phyloP scores from a whole-genome alignment of 2,329 filamentous ascomycete genomes.

The Colletotrichum tropicicola region DNA sequence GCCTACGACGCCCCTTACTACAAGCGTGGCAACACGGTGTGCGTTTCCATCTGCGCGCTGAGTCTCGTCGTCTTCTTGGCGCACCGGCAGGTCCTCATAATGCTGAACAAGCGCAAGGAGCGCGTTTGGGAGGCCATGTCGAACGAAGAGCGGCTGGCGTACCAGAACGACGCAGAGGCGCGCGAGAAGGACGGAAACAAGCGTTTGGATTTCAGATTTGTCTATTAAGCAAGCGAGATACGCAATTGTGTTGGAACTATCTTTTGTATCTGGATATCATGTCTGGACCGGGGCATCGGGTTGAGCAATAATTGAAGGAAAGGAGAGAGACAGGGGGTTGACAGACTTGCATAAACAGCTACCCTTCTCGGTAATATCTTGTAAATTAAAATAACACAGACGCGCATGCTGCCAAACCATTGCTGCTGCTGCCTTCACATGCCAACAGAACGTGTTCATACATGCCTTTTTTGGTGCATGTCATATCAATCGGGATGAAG shows the following conservation, averaged over 20 bases:
- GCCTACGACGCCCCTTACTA: slow-evolving; percentile 63
- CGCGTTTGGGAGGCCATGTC: slow-evolving; percentile 48
- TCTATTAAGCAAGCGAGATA: slow-evolving; percentile 15
- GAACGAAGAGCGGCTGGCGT: slow-evolving; percentile 45
- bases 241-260: background rate
- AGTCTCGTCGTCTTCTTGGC: slow-evolving; percentile 58
- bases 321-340: background rate
- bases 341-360: background rate
- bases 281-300: too few relatives aligned
- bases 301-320: too few relatives aligned
- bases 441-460: too few relatives aligned
- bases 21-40: slow-evolving; percentile 64
- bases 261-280: too few relatives aligned
- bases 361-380: background rate
- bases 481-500: too few relatives aligned
- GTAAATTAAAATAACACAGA: background rate
- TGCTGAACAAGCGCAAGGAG: slow-evolving; percentile 46
- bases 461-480: too few relatives aligned
- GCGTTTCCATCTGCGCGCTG: slow-evolving; percentile 60
- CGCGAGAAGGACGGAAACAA: slow-evolving; percentile 57
- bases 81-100: slow-evolving; percentile 53
- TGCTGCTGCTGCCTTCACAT: too few relatives aligned
- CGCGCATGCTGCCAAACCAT: background rate
- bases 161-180: slow-evolving; percentile 48
- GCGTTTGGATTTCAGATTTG: slow-evolving; percentile 39